Evolutionary conservation across 2,329 filamentous ascomycete species (phyloP).

Genomic region (Lasiodiplodia citricola): DNA sequence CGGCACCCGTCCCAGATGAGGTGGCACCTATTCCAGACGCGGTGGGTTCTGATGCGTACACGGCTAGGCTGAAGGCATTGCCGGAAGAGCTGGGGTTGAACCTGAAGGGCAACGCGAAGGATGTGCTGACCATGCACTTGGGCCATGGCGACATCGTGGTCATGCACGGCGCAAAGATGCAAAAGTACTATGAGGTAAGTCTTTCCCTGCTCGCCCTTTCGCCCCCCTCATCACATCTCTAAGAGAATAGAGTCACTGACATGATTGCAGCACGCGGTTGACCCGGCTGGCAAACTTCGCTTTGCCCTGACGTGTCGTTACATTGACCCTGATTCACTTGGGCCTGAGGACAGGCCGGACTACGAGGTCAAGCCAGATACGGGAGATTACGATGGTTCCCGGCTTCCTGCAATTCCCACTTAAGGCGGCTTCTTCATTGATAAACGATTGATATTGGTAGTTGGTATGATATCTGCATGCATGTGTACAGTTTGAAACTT

Average conservation of each 20-base stretch:
- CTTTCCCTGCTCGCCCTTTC: too few species aligned
- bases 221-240: too few species aligned
- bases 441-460: too few species aligned
- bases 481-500: too few species aligned
- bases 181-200: conserved; percentile 59
- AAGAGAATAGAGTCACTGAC: background rate
- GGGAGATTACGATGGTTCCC: conserved; percentile 42
- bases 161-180: conserved; percentile 66
- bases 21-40: too few species aligned
- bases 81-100: conserved; percentile 45
- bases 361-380: conserved; percentile 46
- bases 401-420: background rate
- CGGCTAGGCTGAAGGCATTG: conserved; percentile 38
- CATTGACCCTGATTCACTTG: conserved; percentile 54
- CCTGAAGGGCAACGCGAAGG: conserved; percentile 36
- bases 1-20: too few species aligned
- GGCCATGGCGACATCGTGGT: conserved; percentile 69
- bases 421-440: background rate
- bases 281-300: conserved; percentile 56
- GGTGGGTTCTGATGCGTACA: conserved; percentile 29
- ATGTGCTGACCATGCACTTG: conserved; percentile 54
- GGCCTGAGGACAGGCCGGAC: conserved; percentile 42
- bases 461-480: too few species aligned
- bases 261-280: conserved; percentile 55
- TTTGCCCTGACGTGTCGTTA: conserved; percentile 64